A percentile compares a stretch with the other conserved stretches of the same genome.
phyloP scores from a whole-genome alignment of 2,329 filamentous ascomycete species.

The Claviceps quebecensis region DNA sequence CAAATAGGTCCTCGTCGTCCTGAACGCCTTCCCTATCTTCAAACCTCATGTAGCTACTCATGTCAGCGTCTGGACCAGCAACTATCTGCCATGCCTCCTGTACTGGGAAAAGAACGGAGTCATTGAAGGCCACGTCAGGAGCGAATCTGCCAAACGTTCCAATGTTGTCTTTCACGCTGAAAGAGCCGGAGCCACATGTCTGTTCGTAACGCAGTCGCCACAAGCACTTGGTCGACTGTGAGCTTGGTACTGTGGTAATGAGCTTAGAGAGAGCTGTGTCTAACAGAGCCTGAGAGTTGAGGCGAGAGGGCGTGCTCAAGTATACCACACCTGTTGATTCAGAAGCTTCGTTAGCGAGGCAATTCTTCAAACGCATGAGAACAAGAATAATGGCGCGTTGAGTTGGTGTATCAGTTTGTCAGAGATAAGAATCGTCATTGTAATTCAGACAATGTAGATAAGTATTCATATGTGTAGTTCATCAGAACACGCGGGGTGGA shows the following conservation, averaged over 20 bases:
- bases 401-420: constrained; percentile 63
- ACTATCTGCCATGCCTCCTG: constrained; percentile 56
- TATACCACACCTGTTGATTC: constrained; percentile 19
- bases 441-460: constrained; percentile 99
- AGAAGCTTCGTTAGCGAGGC: constrained; percentile 17
- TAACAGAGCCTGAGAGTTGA: constrained; percentile 22
- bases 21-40: constrained; percentile 52
- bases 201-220: constrained; percentile 46
- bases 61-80: constrained; percentile 30
- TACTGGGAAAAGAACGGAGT: constrained; percentile 52
- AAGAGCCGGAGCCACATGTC: constrained; percentile 14
- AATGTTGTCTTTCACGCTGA: constrained; percentile 26
- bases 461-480: constrained; percentile 71
- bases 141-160: constrained; percentile 44
- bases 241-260: constrained; percentile 18
- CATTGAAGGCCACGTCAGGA: constrained; percentile 60
- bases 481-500: constrained; percentile 54
- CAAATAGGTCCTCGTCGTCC: constrained; percentile 37
- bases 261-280: constrained; percentile 28
- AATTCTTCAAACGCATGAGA: background rate
- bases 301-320: constrained; percentile 22
- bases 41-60: constrained; percentile 59
- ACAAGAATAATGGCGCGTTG: constrained; percentile 5
- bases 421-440: constrained; percentile 77
- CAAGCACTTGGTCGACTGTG: constrained; percentile 21